These are phyloP conservation scores for Endotrypanum monterogeii DNA, from an alignment of 208 protist species.

Conservation along the genomic window DNA sequence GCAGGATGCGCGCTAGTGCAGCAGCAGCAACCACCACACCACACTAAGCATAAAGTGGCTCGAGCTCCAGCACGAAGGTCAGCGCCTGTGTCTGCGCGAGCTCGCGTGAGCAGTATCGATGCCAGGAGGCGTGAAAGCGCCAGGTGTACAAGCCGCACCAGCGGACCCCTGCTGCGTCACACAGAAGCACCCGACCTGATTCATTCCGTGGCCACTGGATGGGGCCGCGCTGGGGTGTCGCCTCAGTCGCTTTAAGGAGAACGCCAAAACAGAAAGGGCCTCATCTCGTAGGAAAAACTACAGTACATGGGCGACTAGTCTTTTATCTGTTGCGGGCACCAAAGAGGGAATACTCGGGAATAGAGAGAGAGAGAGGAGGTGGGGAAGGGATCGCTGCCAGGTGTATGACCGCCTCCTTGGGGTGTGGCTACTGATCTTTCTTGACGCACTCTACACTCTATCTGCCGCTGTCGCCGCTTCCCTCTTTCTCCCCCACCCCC, in stretches of 20 bases:
- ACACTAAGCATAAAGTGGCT: background rate
- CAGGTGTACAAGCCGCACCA: constrained; percentile 1
- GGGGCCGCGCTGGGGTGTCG: background rate
- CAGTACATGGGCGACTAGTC: background rate
- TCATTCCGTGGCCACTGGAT: background rate
- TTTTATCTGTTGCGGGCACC: background rate
- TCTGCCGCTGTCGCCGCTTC: no score
- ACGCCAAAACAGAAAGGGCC: background rate
- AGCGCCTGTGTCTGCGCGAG: constrained; percentile 4
- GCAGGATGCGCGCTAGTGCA: background rate
- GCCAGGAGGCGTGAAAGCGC: background rate
- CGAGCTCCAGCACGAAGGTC: background rate
- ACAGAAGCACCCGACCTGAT: constrained; percentile 1
- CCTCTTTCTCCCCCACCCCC: background rate
- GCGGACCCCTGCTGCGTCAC: background rate
- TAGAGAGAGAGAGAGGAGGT: background rate
- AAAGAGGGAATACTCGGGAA: background rate
- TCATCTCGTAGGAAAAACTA: background rate
- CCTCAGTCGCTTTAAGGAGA: constrained; percentile 4
- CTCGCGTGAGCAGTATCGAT: constrained; percentile 17
- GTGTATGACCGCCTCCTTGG: background rate
- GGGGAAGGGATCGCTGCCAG: no score
- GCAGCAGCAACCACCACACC: background rate
- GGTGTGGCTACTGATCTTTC: background rate
- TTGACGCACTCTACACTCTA: background rate